Base-by-base conservation (phyloP, 2,329 filamentous ascomycete genomes). In the Hymenoscyphus salicellus region DNA sequence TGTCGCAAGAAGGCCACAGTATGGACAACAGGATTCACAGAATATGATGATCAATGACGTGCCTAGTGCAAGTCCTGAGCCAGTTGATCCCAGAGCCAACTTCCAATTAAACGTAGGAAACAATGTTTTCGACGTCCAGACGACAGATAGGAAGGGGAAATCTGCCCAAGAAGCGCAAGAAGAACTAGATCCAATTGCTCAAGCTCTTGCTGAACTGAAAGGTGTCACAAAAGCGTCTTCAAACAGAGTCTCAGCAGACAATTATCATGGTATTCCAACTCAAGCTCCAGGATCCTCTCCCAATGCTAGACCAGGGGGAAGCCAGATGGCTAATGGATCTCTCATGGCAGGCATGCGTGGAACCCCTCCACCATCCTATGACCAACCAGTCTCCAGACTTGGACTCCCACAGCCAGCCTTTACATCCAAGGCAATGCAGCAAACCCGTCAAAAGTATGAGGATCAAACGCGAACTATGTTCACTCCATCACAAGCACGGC, bases 71-170 rank as follows among this genome's bases (percentile, higher is more conserved):
- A 96, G 92, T 72, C 92, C 92, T 3, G 92, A 96, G 61, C 90
- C 91, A 1, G 93, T 95, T 43, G 95, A 97, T 74, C 93, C 94
- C 63, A 89, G 95, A 67, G 93, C 94, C 46, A 97, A 90, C 75
- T 88, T 98, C 72, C 94, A 96, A 66, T 83, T 99, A 32, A 97
- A 97, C 72, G 86, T 99, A 62, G 95, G 95, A 7, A 92, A 96
- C 72, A 99, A 99, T 72, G 92, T 99, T 11, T 97, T 99, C 73
- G 89, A 96, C 63, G 94, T 99, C 10, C 90, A 91, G 14, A 90
- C 90, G 8, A 89, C 92, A 0, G 91, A 94, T 65, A 84, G 83
- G 69, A 83, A 83, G 68, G 82, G 77, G 55, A 81, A 81, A 52
- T 74, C 74, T 5, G 69, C 74, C 68, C 77, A 63, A 64, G 77